Percentiles rank a stretch among this genome's conserved stretches.
Evolutionary conservation across 805 yeast species (phyloP).

Genomic region (Candida glaebosa): DNA sequence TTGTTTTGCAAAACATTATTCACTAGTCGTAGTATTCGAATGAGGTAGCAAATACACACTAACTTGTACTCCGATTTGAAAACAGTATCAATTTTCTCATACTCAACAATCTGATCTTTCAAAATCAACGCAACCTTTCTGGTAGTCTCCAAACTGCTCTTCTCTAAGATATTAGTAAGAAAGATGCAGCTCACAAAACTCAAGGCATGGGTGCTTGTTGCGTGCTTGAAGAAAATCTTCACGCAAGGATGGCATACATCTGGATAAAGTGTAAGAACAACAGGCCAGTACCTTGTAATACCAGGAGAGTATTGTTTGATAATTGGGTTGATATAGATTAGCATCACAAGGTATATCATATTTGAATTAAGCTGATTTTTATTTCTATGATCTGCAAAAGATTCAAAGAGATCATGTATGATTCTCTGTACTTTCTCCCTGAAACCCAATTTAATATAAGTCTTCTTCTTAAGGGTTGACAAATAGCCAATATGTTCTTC

Average conservation of each 20-base stretch:
- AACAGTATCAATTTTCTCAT: neutral
- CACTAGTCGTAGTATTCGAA: too few species aligned
- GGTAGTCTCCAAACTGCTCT: neutral
- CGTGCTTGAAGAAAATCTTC: neutral
- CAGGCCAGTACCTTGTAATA: conserved; percentile 7
- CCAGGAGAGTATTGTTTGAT: conserved; percentile 1
- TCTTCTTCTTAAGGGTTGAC: neutral
- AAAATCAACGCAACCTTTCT: neutral
- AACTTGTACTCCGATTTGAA: too few species aligned
- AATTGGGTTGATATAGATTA: conserved; percentile 1
- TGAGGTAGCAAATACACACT: too few species aligned
- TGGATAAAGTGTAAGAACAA: conserved; percentile 6
- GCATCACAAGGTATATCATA: conserved; percentile 1
- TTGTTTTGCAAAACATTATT: too few species aligned
- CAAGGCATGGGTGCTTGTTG: too few species aligned
- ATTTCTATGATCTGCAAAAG: neutral
- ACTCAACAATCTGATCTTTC: neutral
- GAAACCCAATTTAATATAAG: neutral
- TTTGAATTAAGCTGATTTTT: neutral
- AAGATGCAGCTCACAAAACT: neutral
- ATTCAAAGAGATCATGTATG: conserved; percentile 1
- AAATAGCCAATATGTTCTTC: neutral
- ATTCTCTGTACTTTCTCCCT: neutral
- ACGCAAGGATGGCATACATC: neutral
- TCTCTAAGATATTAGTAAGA: neutral